Evolutionary conservation across 2,329 filamentous ascomycete species (phyloP).

Genomic region (Botrytis sinoallii): DNA sequence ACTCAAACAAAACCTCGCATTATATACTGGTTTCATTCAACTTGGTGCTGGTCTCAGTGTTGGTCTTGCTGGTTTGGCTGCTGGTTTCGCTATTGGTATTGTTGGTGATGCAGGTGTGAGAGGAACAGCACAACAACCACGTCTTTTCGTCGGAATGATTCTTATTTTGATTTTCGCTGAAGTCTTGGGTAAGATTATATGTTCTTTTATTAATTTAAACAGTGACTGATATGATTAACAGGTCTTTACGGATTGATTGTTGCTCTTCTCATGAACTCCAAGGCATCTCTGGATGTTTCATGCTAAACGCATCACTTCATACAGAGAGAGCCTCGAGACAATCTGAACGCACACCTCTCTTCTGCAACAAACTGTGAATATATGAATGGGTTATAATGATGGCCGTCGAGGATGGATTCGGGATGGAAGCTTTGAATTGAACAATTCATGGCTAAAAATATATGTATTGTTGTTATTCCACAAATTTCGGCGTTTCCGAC

Average conservation of each 20-base stretch:
- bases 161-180: conserved; percentile 82
- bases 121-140: conserved; percentile 69
- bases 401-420: conserved; percentile 30
- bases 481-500: conserved; percentile 36
- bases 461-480: conserved; percentile 35
- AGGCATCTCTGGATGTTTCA: conserved; percentile 62
- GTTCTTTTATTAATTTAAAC: not conserved
- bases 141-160: conserved; percentile 76
- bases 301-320: conserved; percentile 49
- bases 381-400: conserved; percentile 28
- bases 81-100: conserved; percentile 83
- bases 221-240: conserved; percentile 41
- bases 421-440: conserved; percentile 25
- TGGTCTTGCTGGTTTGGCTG: conserved; percentile 78
- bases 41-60: conserved; percentile 79
- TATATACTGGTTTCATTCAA: conserved; percentile 84
- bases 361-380: conserved; percentile 33
- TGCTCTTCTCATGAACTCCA: conserved; percentile 99
- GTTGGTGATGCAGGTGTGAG: conserved; percentile 86
- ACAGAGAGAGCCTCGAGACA: conserved; percentile 33
- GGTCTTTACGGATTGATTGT: conserved; percentile 99
- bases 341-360: conserved; percentile 31
- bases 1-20: conserved; percentile 66
- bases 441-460: conserved; percentile 32
- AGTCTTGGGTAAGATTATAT: conserved; percentile 65